phyloP scores from a whole-genome alignment of 768 basidiomycete genomes.

The Leccinum incarnatum region DNA sequence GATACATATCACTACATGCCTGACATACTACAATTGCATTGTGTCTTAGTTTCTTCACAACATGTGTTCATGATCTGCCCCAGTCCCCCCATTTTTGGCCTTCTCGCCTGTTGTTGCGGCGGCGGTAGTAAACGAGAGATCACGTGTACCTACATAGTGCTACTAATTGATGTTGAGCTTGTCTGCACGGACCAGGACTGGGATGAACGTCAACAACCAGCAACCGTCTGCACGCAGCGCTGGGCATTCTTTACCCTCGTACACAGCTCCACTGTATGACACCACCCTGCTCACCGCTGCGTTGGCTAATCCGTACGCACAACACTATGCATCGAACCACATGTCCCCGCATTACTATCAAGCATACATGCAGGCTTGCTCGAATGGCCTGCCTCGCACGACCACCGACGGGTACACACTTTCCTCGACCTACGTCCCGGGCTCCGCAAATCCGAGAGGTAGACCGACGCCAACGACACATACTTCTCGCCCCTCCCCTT shows the following conservation, averaged over 20 bases:
- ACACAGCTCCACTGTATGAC: constrained; percentile 17
- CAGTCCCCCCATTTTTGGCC: not conserved
- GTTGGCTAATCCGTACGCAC: constrained; percentile 31
- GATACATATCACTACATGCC: constrained; percentile 27
- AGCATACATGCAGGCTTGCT: constrained; percentile 43
- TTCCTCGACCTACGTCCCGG: constrained; percentile 38
- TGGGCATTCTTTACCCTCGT: constrained; percentile 4
- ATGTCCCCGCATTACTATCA: constrained; percentile 54
- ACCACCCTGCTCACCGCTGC: constrained; percentile 25
- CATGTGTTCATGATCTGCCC: constrained; percentile 20
- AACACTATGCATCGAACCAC: constrained; percentile 28
- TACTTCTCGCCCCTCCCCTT: not conserved
- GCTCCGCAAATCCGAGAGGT: constrained; percentile 1
- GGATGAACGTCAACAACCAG: constrained; percentile 14
- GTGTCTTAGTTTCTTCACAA: constrained; percentile 27
- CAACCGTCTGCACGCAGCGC: constrained; percentile 3
- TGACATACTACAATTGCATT: constrained; percentile 34
- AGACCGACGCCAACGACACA: not conserved
- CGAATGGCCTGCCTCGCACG: constrained; percentile 18
- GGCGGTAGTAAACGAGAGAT: constrained; percentile 6
- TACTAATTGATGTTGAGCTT: not conserved
- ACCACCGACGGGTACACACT: constrained; percentile 37
- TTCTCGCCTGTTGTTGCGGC: constrained; percentile 3
- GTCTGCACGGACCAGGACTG: not conserved
- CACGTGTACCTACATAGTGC: constrained; percentile 17